Evolutionary conservation across 495 filamentous ascomycete species (phyloP).

Genomic region (Paragyromitra xinjiangensis): DNA sequence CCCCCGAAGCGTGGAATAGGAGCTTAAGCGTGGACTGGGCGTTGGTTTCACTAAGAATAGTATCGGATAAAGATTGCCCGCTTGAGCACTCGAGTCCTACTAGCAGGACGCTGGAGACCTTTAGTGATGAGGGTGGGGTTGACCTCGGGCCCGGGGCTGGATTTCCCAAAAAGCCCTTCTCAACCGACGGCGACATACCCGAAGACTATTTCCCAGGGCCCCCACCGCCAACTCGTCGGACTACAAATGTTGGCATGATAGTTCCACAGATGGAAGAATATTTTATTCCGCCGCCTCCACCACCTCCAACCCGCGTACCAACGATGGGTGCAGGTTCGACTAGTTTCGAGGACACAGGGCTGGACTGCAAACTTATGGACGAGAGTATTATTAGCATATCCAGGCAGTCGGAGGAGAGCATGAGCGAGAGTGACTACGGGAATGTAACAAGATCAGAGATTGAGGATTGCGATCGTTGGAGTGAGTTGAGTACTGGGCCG

Average conservation of each 20-base stretch:
- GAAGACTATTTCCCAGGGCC: conserved; percentile 43
- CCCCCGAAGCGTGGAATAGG: conserved; percentile 39
- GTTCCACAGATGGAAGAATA: conserved; percentile 32
- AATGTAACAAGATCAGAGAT: conserved; percentile 51
- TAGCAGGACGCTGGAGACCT: background rate
- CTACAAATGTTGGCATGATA: conserved; percentile 27
- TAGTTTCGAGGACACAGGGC: conserved; percentile 21
- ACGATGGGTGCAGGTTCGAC: conserved; percentile 25
- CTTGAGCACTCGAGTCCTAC: conserved; percentile 37
- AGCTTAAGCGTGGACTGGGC: conserved; percentile 48
- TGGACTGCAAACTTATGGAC: conserved; percentile 49
- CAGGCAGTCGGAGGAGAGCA: conserved; percentile 40
- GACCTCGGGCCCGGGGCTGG: conserved; percentile 11
- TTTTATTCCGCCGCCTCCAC: conserved; percentile 46
- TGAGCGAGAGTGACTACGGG: conserved; percentile 52
- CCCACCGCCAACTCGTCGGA: conserved; percentile 44
- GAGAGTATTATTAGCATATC: conserved; percentile 52
- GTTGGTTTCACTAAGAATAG: conserved; percentile 38
- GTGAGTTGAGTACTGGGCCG: conserved; percentile 55
- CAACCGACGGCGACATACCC: conserved; percentile 25
- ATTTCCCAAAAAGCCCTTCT: conserved; percentile 17
- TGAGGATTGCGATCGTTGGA: conserved; percentile 57
- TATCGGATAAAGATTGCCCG: conserved; percentile 43
- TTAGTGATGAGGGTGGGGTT: conserved; percentile 46
- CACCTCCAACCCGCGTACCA: conserved; percentile 40